Conservation (phyloP, 2,329 filamentous ascomycete species). For the Daldinia sp. region DNA sequence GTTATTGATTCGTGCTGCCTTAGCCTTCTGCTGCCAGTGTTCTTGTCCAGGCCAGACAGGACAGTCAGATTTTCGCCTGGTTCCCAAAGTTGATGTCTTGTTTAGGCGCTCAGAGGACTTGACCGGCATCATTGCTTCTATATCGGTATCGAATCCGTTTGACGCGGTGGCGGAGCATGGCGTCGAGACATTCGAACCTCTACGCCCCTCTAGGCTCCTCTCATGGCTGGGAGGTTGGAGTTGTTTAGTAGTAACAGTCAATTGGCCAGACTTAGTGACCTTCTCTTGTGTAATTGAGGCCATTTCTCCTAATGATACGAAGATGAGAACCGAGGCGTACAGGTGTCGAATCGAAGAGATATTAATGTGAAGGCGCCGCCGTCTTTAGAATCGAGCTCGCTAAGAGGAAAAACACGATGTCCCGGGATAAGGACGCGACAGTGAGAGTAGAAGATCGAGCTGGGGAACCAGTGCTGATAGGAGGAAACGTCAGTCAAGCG, state of each 20-base stretch:
- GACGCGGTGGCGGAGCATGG: constrained; percentile 57
- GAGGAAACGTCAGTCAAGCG: constrained; percentile 5
- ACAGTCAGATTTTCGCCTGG: constrained; percentile 61
- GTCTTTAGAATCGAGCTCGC: constrained; percentile 12
- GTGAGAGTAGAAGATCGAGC: background rate
- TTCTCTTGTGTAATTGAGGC: constrained; percentile 33
- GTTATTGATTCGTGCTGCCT: constrained; percentile 65
- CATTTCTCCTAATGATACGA: constrained; percentile 33
- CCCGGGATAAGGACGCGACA: background rate
- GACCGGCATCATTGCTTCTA: constrained; percentile 64
- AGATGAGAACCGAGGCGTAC: background rate
- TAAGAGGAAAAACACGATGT: background rate
- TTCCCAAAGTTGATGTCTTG: constrained; percentile 51
- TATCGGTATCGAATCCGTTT: constrained; percentile 69
- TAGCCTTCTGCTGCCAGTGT: constrained; percentile 71
- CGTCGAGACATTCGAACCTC: constrained; percentile 58
- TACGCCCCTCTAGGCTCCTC: constrained; percentile 46
- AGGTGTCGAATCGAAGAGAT: constrained; percentile 15
- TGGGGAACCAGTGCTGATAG: constrained; percentile 12
- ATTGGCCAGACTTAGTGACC: constrained; percentile 34
- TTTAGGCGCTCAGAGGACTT: constrained; percentile 54
- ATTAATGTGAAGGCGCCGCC: constrained; percentile 36
- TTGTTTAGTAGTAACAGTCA: constrained; percentile 43
- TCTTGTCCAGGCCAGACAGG: constrained; percentile 71
- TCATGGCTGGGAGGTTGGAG: constrained; percentile 40